Base-by-base conservation (phyloP, 2,329 filamentous ascomycete genomes). In the Fusarium albosuccineum region DNA sequence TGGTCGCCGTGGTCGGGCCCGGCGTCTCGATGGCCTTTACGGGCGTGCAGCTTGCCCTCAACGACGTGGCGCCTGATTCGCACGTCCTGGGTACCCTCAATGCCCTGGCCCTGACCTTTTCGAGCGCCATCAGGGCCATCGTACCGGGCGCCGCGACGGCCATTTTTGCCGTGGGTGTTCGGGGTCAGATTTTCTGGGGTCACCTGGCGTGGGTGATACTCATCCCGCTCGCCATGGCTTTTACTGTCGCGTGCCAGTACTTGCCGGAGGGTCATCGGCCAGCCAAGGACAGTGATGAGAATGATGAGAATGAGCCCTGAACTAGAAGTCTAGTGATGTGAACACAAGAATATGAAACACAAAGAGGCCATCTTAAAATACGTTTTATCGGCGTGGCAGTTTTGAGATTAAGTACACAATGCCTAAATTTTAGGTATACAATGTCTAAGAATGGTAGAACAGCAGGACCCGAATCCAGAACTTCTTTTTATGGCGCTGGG, bases 1-100 rank as follows among this genome's bases (percentile, higher is more conserved):
- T 77, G 9, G 75, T 89, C 10, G 79, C 81, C 0, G n/a, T 92
- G 0, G 9, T 79, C 9, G 90, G 89, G 0, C 84, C 84, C 11
- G 88, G 88, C 2, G 86, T 92, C 0, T 84, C 83, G 49, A 93
- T 92, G 90, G 82, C 85, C 2, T 92, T 91, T 73, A 94, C 91
- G 0, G 89, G 83, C 2, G 84, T 90, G 1, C 91, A 94, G 80
- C 87, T 95, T 9, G 88, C 88, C 0, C 74, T 95, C 33, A 95
- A 95, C 76, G 91, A 94, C 60, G 86, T 91, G 3, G 85, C 89
- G 0, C 92, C 92, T 0, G 87, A 83, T 9, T 84, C 87, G 1
- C 81, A 82, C 41, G 85, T 88, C 0, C 80, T 95, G 9, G 92
- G 90, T 0, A 93, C 88, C 0, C 79, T 96, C 29, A 95, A 95